phyloP scores from a whole-genome alignment of 331 rosid genomes.

The Quercus tomentella region DNA sequence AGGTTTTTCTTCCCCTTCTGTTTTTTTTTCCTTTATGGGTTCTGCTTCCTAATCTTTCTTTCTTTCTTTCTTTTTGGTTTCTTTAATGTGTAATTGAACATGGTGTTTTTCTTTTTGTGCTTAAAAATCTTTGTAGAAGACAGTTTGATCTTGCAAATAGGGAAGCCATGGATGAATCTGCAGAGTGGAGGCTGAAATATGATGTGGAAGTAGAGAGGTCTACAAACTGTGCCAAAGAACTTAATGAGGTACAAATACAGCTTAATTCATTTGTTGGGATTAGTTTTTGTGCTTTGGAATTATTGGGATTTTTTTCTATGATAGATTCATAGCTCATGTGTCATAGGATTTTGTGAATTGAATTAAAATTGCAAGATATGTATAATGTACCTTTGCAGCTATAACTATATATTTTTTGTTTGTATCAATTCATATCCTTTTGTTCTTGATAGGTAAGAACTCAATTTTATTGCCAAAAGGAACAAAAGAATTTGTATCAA shows the following conservation, averaged over 20 bases:
- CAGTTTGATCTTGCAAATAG: slow-evolving; percentile 83
- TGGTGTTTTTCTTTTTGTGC: neutral
- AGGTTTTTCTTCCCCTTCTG: slow-evolving; percentile 35
- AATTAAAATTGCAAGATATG: too few relatives aligned
- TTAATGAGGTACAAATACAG: slow-evolving; percentile 49
- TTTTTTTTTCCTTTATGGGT: neutral
- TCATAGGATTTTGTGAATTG: too few relatives aligned
- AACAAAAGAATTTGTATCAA: too few relatives aligned
- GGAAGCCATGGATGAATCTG: slow-evolving; percentile 95
- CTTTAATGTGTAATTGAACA: neutral
- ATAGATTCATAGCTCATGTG: too few relatives aligned
- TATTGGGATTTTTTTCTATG: too few relatives aligned
- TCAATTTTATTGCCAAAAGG: too few relatives aligned
- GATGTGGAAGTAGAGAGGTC: slow-evolving; percentile 54
- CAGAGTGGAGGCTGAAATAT: slow-evolving; percentile 85
- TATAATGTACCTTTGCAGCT: too few relatives aligned
- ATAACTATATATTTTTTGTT: too few relatives aligned
- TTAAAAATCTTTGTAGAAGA: slow-evolving; percentile 36
- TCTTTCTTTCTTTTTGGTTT: neutral
- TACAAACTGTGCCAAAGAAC: slow-evolving; percentile 48
- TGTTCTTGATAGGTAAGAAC: too few relatives aligned
- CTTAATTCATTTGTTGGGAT: neutral
- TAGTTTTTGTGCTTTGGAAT: neutral
- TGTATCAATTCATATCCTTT: too few relatives aligned
- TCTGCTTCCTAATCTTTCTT: neutral